These are phyloP conservation scores for Polyporus tsugae DNA, from an alignment of 1,284 basidiomycete species.

Conservation along the genomic window DNA sequence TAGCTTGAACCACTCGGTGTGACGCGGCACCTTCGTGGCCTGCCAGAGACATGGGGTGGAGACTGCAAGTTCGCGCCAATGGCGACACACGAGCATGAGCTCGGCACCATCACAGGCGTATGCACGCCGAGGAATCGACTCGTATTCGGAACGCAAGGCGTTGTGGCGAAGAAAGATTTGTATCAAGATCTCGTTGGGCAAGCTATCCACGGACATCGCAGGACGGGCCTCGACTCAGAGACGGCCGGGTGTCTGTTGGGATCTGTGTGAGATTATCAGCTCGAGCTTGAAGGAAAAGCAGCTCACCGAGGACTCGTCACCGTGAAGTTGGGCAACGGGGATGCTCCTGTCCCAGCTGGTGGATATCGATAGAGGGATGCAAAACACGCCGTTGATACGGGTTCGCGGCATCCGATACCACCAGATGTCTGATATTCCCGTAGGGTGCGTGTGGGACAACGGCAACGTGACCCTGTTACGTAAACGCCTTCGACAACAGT, in stretches of 20 bases:
- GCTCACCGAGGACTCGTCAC: background rate
- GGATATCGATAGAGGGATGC: background rate
- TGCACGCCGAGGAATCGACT: background rate
- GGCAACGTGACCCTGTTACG: background rate
- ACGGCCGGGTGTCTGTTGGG: background rate
- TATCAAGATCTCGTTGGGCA: background rate
- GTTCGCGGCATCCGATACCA: no score
- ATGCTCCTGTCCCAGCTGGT: background rate
- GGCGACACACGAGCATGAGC: slow-evolving; percentile 1
- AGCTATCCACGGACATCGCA: background rate
- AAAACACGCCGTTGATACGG: background rate
- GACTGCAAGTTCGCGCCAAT: background rate
- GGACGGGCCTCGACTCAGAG: background rate
- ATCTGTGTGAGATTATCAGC: background rate
- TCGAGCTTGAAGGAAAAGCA: background rate
- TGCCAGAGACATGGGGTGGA: background rate
- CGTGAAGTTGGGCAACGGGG: background rate
- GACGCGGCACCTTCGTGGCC: background rate
- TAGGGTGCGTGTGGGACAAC: background rate
- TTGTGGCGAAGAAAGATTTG: background rate
- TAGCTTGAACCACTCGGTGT: background rate
- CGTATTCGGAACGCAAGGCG: background rate
- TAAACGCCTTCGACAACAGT: background rate
- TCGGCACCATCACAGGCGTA: background rate
- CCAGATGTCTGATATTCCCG: no score